Evolutionary conservation across 140 eudicot genomes (phyloP).

Genomic region (Bidens hawaiensis): DNA sequence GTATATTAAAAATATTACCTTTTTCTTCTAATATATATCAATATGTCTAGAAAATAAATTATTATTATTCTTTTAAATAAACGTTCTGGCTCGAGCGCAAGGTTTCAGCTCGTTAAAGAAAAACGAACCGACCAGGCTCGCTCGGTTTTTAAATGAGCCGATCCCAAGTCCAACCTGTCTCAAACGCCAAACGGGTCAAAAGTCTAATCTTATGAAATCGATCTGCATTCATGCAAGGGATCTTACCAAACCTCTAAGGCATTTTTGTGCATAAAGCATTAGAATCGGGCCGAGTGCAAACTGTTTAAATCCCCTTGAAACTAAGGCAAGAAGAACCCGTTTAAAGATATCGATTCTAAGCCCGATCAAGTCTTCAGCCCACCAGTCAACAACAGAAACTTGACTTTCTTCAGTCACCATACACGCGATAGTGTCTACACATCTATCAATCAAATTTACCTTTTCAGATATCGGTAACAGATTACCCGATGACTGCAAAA

Average conservation of each 20-base stretch:
- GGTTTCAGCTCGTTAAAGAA: no score
- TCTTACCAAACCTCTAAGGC: slow-evolving; percentile 97
- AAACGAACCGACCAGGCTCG: no score
- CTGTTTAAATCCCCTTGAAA: slow-evolving; percentile 77
- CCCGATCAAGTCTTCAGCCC: slow-evolving; percentile 89
- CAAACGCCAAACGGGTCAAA: no score
- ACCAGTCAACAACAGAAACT: slow-evolving; percentile 74
- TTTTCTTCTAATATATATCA: no score
- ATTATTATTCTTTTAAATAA: no score
- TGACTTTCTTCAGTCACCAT: slow-evolving; percentile 69
- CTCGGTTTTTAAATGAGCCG: no score
- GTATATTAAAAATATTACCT: no score
- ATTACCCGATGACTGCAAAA: slow-evolving; percentile 46
- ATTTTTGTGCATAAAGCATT: slow-evolving; percentile 89
- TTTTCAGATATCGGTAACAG: slow-evolving; percentile 58
- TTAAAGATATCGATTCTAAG: slow-evolving; percentile 79
- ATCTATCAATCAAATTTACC: slow-evolving; percentile 56
- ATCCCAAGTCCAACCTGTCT: no score
- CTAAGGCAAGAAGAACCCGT: slow-evolving; percentile 77
- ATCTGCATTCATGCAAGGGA: slow-evolving; percentile 10
- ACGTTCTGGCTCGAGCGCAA: no score
- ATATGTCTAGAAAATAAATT: no score
- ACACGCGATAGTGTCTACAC: slow-evolving; percentile 65
- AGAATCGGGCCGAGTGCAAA: slow-evolving; percentile 84
- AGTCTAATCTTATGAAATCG: no score